Evolutionary conservation across 768 basidiomycete species (phyloP), one percentile per base, ranked within the genome.

Genomic region (Udeniomyces megalosporus): DNA sequence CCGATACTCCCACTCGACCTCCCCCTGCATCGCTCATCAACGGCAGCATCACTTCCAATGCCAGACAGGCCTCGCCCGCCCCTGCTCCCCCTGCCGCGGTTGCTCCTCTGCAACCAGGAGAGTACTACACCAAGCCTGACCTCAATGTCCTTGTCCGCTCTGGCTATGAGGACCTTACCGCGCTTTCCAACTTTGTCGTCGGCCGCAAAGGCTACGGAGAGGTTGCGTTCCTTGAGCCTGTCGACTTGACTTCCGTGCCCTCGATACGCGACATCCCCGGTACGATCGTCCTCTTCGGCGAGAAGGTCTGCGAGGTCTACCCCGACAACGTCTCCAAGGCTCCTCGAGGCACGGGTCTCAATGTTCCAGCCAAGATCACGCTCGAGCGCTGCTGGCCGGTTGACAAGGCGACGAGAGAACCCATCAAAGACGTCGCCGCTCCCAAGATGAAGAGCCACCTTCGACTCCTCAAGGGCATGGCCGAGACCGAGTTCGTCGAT

Each of bases 121-220:
- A 95, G 64, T 99, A 97, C 75, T 96, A 83, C 80, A 82, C 85
- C 61, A 83, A 83, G 66, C 95, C 95, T 14, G 80, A 83, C 58
- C 74, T 96, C 62, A 75, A 79, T 35, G 80, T 79, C 34, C 80
- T 97, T 66, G 82, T 83, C 69, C 80, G 81, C 61, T 76, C 80
- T 28, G 81, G 86, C 22, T 82, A 84, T 69, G 81, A 84, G 66
- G 82, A 88, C 60, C 76, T 97, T 28, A 80, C 81, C 7, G 75
- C 82, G 20, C 83, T 91, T 69, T 75, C 80, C 61, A 82, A 82
- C 66, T 82, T 99, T 68, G 78, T 84, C 24, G 89, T 95, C 48
- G 90, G 91, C 10, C 84, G 93, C n/a, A 80, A 84, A 59, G 90
- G 91, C 38, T 93, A 84, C 68, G 95, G 95, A 34, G 80, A 90